A percentile compares a stretch with the other conserved stretches of the same genome.
phyloP scores from a whole-genome alignment of 1,139 yeast genomes.

The Saccharomyces hybrid region DNA sequence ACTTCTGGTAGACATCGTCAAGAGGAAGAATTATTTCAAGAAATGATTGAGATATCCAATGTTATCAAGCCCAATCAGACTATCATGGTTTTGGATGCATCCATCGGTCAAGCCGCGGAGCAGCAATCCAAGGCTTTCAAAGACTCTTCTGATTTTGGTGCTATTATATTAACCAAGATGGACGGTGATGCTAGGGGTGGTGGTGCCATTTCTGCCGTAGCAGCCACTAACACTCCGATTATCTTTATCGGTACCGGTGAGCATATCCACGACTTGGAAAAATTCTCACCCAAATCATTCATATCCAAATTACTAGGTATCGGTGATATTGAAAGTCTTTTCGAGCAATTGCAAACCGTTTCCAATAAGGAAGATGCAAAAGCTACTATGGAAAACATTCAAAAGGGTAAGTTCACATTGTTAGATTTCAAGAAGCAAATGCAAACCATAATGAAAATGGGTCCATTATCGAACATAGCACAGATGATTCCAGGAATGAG shows the following conservation, averaged over 20 bases:
- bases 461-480: constrained; percentile 88
- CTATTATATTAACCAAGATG: constrained; percentile 91
- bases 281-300: constrained; percentile 83
- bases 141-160: constrained; percentile 88
- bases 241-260: constrained; percentile 98
- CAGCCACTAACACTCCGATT: constrained; percentile 94
- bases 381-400: constrained; percentile 86
- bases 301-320: constrained; percentile 86
- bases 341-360: constrained; percentile 87
- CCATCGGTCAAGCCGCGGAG: constrained; percentile 98
- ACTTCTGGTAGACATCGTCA: constrained; percentile 98
- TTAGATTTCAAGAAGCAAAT: constrained; percentile 91
- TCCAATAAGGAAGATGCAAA: constrained; percentile 71
- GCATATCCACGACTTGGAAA: constrained; percentile 88
- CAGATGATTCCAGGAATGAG: constrained; percentile 94
- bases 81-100: constrained; percentile 94
- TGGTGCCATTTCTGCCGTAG: constrained; percentile 98
- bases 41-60: constrained; percentile 88
- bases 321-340: constrained; percentile 89
- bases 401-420: constrained; percentile 90
- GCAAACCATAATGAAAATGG: constrained; percentile 94
- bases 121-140: constrained; percentile 91
- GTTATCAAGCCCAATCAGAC: constrained; percentile 89
- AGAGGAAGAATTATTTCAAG: constrained; percentile 83
- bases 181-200: constrained; percentile 99